Percentiles rank a stretch among this genome's conserved stretches.
Conservation (phyloP, 1,284 basidiomycete genomes). For the Trametes pubescens region DNA sequence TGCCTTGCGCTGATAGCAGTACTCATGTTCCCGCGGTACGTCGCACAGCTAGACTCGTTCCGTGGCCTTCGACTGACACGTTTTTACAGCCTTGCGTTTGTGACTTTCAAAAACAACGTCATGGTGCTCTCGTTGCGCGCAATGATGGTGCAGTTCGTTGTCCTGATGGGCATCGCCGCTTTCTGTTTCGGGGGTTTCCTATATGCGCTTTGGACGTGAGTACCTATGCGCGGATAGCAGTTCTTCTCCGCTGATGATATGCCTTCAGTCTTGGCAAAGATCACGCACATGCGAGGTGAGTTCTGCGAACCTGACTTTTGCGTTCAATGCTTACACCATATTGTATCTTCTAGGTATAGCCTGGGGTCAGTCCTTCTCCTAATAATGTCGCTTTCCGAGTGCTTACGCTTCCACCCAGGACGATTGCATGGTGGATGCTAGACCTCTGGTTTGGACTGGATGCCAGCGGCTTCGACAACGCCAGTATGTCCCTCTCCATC, state of each 20-base stretch:
- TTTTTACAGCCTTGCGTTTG: constrained; percentile 77
- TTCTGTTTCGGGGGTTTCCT: constrained; percentile 92
- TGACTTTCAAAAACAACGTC: constrained; percentile 87
- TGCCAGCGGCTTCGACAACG: constrained; percentile 81
- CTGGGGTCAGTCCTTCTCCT: constrained; percentile 46
- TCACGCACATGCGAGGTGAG: constrained; percentile 24
- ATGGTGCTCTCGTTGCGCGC: constrained; percentile 82
- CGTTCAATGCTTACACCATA: not conserved
- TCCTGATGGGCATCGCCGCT: constrained; percentile 86
- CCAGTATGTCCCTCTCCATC: constrained; percentile 63
- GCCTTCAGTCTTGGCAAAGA: constrained; percentile 28
- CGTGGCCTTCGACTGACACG: not conserved
- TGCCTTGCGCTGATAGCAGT: constrained; percentile 83
- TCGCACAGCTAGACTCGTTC: constrained; percentile 1
- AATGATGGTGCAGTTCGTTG: constrained; percentile 81
- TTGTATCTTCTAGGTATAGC: constrained; percentile 50
- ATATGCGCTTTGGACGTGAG: constrained; percentile 91
- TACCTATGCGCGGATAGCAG: constrained; percentile 26
- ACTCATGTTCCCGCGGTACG: constrained; percentile 85
- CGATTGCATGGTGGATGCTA: constrained; percentile 91
- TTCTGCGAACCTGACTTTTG: not conserved
- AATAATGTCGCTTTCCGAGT: not conserved
- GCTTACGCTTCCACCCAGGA: constrained; percentile 3
- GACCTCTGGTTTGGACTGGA: constrained; percentile 92
- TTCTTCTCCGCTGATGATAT: not conserved